phyloP scores from a whole-genome alignment of 2,329 filamentous ascomycete genomes.

The Fusarium piperis region DNA sequence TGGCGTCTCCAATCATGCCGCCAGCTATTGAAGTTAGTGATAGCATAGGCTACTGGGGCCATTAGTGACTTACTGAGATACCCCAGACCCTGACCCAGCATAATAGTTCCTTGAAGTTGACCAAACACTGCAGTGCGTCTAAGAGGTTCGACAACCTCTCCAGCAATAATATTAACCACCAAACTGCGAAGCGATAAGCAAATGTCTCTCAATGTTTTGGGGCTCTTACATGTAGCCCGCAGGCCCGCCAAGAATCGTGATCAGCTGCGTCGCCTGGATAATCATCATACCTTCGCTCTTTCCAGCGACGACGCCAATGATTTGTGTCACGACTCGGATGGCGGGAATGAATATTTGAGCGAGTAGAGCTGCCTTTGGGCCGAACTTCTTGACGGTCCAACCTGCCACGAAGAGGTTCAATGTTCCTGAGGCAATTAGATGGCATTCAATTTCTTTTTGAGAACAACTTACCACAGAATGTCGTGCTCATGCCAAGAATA shows the following conservation, averaged over 20 bases:
- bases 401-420: constrained; percentile 69
- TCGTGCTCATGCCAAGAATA: constrained; percentile 74
- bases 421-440: constrained; percentile 11
- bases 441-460: rapidly evolving
- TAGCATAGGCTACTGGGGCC: rapidly evolving
- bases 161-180: constrained; percentile 73
- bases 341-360: constrained; percentile 73
- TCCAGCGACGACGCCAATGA: constrained; percentile 70
- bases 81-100: constrained; percentile 72
- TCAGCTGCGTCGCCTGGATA: constrained; percentile 73
- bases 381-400: constrained; percentile 72
- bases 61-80: constrained; percentile 59
- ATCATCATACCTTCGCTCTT: constrained; percentile 72
- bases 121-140: constrained; percentile 73
- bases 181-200: constrained; percentile 50
- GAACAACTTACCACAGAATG: constrained; percentile 64
- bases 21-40: constrained; percentile 55
- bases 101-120: constrained; percentile 71
- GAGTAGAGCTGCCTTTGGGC: constrained; percentile 69
- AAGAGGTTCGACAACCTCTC: constrained; percentile 69
- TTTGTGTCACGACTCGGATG: constrained; percentile 70
- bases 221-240: constrained; percentile 67
- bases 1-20: constrained; percentile 70
- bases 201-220: rapidly evolving
- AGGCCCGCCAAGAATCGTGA: constrained; percentile 74